phyloP scores from a whole-genome alignment of 257 asterid genomes.

The Lavandula angustifolia region DNA sequence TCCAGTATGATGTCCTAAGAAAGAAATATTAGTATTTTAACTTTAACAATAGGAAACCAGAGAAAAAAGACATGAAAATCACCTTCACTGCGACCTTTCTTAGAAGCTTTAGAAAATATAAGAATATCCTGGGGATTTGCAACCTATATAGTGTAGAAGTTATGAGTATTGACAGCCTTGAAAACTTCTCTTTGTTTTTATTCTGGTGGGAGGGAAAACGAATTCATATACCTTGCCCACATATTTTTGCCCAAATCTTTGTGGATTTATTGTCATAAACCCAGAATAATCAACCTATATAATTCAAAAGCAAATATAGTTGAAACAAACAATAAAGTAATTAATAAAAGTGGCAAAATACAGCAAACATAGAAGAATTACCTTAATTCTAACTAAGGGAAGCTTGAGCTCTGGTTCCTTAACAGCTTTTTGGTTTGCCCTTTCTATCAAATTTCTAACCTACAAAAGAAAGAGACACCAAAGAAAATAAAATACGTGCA shows the following conservation, averaged over 20 bases:
- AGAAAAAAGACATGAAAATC: conserved; percentile 28
- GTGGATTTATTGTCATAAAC: conserved; percentile 97
- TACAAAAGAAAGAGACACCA: conserved; percentile 37
- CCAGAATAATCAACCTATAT: conserved; percentile 96
- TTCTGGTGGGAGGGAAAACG: conserved; percentile 21
- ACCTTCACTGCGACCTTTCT: conserved; percentile 62
- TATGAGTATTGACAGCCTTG: conserved; percentile 27
- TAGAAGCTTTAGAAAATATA: conserved; percentile 91
- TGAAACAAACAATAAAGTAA: conserved; percentile 22
- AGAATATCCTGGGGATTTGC: conserved; percentile 99
- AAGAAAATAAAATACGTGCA: conserved; percentile 22
- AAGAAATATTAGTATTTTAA: conserved; percentile 19
- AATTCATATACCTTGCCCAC: conserved; percentile 79
- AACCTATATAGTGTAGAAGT: conserved; percentile 52
- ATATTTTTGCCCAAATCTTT: conserved; percentile 91
- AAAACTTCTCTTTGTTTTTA: background rate
- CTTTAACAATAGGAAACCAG: conserved; percentile 21
- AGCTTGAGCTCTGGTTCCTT: conserved; percentile 71
- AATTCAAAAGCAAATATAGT: conserved; percentile 33
- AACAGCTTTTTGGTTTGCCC: conserved; percentile 55
- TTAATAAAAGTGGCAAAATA: conserved; percentile 9
- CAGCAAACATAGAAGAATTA: conserved; percentile 33
- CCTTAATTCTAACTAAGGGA: conserved; percentile 92
- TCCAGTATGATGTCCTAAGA: conserved; percentile 26
- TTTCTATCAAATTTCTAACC: conserved; percentile 82